Percentiles rank a stretch among this genome's conserved stretches.
Evolutionary conservation across 2,329 filamentous ascomycete species (phyloP).

Genomic region (Colletotrichum sp.): DNA sequence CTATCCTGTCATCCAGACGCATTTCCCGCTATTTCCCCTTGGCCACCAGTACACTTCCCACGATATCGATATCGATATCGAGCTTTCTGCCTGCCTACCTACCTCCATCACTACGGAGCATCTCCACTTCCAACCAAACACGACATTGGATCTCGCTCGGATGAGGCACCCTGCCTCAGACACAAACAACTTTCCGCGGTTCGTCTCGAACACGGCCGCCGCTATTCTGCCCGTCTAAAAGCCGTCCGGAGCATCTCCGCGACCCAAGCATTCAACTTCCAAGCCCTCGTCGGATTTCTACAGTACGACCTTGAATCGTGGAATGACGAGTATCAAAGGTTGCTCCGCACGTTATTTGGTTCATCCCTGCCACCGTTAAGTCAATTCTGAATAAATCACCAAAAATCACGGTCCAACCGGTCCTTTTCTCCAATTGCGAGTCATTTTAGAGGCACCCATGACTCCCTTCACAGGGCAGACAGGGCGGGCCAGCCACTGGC

Average conservation of each 20-base stretch:
- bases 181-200: not conserved
- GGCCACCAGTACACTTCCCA: not conserved
- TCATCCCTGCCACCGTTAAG: conserved; percentile 1
- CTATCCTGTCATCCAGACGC: conserved; percentile 14
- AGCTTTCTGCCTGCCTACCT: not conserved
- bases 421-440: conserved; percentile 7
- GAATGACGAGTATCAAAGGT: not conserved
- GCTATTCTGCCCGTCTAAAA: not conserved
- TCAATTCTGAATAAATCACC: not conserved
- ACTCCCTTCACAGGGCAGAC: not conserved
- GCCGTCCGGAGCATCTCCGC: not conserved
- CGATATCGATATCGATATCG: not conserved
- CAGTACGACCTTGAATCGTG: not conserved
- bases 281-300: not conserved
- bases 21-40: not conserved
- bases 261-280: not conserved
- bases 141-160: not conserved
- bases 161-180: not conserved
- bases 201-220: not conserved
- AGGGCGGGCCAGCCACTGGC: not conserved
- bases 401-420: not conserved
- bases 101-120: not conserved
- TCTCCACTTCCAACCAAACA: not conserved
- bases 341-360: not conserved
- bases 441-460: conserved; percentile 9